phyloP scores from a whole-genome alignment of 371 early-diverging fungal species.

The Massospora cicadina region DNA sequence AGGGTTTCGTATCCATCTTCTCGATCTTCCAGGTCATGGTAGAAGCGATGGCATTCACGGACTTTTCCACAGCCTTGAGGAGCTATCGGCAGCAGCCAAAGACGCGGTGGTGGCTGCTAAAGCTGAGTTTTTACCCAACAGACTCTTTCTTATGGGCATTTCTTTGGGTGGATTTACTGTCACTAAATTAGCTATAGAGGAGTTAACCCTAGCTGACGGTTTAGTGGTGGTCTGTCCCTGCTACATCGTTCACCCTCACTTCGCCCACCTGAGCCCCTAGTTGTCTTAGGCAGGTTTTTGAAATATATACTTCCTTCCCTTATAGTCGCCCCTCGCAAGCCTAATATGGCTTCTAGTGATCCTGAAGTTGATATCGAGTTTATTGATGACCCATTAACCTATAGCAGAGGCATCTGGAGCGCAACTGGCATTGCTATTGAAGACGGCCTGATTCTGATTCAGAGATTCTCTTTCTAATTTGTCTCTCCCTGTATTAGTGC shows the following conservation, averaged over 20 bases:
- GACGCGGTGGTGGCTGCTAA: background rate
- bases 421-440: background rate
- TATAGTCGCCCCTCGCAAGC: background rate
- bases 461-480: background rate
- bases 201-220: background rate
- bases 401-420: background rate
- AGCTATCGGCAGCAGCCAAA: background rate
- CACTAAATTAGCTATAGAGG: background rate
- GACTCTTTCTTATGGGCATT: background rate
- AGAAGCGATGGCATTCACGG: constrained; percentile 10
- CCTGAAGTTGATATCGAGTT: background rate
- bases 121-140: background rate
- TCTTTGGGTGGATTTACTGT: background rate
- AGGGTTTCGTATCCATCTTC: constrained; percentile 5
- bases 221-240: background rate
- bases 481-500: background rate
- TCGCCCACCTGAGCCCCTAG: background rate
- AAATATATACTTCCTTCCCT: background rate
- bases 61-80: background rate
- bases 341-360: background rate
- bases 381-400: background rate
- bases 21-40: constrained; percentile 10
- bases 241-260: background rate
- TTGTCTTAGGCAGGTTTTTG: background rate
- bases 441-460: background rate